Evolutionary conservation across 2,329 filamentous ascomycete species (phyloP), one percentile per base, ranked within the genome.

Genomic region (Sclerotinia sclerotiorum): DNA sequence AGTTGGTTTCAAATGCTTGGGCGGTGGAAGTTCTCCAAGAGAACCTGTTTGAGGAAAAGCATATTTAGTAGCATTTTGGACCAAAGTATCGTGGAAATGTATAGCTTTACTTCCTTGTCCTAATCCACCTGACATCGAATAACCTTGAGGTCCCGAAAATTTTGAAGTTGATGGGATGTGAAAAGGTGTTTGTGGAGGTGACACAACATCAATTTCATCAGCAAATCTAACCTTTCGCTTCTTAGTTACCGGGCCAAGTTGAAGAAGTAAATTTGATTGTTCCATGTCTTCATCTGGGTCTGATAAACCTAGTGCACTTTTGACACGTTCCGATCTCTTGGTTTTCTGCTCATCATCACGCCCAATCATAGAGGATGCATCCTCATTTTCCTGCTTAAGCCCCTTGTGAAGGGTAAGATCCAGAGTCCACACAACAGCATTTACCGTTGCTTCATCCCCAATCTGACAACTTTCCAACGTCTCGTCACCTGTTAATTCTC

Each of bases 371-470:
- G 21, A 56, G 32, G 19, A n/a, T 42, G 32, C 35, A n/a, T 24
- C 7, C 5, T 19, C 39, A 42, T 42, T 17, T 19, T 27, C 6
- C 49, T 56, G 13, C 15, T 21, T 6, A 24, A 21, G 44, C 62
- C 51, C 35, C 3, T 13, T 13, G 27, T 35, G 48, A 29, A 10
- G 6, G 8, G 10, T 17, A 19, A 5, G 5, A 19, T 46, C 21
- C 8, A 54, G 13, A 13, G 32, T 21, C 65, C 56, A 48, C 29
- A 67, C 29, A 52, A 63, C 8, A 44, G 56, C 56, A 35, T 63
- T 54, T 21, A 62, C 21, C 17, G 65, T 67, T 46, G 56, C 65
- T 42, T 62, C 17, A 39, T 67, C 48, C 2, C 57, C 57, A 52
- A 67, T 55, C 8, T 21, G 48, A 35, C 21, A 46, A 5, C 15